Percentiles rank a stretch among this genome's conserved stretches.
phyloP scores from a whole-genome alignment of 495 filamentous ascomycete genomes.

The Penicillium fimorum region DNA sequence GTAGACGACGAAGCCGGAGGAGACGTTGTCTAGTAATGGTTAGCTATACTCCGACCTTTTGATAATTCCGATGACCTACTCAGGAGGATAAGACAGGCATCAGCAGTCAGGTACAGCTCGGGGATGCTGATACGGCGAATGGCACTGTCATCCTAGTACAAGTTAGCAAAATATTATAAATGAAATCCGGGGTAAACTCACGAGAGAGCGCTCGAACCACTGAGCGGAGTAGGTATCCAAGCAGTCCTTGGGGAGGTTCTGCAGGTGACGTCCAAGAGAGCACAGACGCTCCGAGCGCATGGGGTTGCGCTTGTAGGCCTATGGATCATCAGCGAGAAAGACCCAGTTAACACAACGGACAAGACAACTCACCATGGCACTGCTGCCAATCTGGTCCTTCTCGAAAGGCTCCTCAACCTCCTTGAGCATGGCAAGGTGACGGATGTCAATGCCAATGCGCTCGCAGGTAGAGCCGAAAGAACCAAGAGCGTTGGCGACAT shows the following conservation, averaged over 20 bases:
- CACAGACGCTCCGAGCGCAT: conserved; percentile 88
- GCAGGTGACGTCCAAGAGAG: conserved; percentile 67
- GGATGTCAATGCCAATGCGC: conserved; percentile 70
- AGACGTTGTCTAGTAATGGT: conserved; percentile 63
- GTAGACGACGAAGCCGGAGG: conserved; percentile 81
- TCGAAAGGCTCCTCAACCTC: conserved; percentile 94
- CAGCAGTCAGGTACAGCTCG: conserved; percentile 77
- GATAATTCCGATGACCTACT: conserved; percentile 28
- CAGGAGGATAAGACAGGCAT: conserved; percentile 74
- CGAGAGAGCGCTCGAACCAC: conserved; percentile 71
- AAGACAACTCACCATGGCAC: conserved; percentile 45
- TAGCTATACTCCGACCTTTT: conserved; percentile 5
- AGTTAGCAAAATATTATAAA: conserved; percentile 3
- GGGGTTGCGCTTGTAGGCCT: conserved; percentile 89
- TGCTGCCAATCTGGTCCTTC: conserved; percentile 55
- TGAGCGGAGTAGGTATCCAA: conserved; percentile 77
- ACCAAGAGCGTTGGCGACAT: conserved; percentile 74
- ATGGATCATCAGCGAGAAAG: conserved; percentile 22
- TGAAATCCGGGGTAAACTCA: conserved; percentile 35
- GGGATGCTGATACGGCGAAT: conserved; percentile 73
- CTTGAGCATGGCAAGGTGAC: conserved; percentile 75
- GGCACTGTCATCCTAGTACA: conserved; percentile 53
- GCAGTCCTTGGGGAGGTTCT: conserved; percentile 65
- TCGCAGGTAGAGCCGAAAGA: conserved; percentile 82
- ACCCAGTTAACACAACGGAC: not conserved